phyloP scores from a whole-genome alignment of 805 yeast genomes.

The Cyberlindnera subsufficiens region DNA sequence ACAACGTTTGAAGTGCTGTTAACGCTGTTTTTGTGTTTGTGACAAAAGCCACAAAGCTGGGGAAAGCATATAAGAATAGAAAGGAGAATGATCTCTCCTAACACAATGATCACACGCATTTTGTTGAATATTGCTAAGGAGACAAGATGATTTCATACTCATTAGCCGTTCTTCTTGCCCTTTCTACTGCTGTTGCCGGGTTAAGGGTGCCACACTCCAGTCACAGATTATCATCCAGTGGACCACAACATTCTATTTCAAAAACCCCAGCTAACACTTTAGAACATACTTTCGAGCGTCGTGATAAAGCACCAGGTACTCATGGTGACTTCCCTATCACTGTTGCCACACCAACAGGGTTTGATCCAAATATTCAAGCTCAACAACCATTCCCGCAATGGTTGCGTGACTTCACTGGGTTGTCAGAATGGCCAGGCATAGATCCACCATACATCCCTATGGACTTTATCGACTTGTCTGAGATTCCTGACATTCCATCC shows the following conservation, averaged over 20 bases:
- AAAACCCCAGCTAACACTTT: slow-evolving; percentile 9
- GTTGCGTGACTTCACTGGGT: slow-evolving; percentile 70
- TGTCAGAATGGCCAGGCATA: slow-evolving; percentile 75
- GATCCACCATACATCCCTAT: slow-evolving; percentile 87
- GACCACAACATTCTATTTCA: slow-evolving; percentile 4
- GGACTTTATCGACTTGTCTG: slow-evolving; percentile 55
- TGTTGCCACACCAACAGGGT: slow-evolving; percentile 20
- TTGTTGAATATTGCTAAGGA: too few relatives aligned
- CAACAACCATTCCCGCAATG: slow-evolving; percentile 66
- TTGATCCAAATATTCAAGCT: slow-evolving; percentile 21
- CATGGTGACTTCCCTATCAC: neutral
- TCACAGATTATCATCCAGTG: slow-evolving; percentile 7
- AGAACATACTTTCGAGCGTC: neutral
- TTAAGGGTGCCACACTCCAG: slow-evolving; percentile 3
- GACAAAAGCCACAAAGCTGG: too few relatives aligned
- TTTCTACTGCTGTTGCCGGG: neutral
- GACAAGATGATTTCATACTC: neutral
- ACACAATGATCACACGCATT: too few relatives aligned
- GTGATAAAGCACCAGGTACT: neutral
- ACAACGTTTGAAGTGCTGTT: too few relatives aligned
- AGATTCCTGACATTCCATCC: slow-evolving; percentile 42
- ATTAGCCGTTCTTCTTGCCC: neutral
- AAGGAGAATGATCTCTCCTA: too few relatives aligned
- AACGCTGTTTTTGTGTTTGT: too few relatives aligned
- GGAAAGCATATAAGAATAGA: too few relatives aligned